Percentiles rank a stretch among this genome's conserved stretches.
phyloP scores from a whole-genome alignment of 2,329 filamentous ascomycete species.

The Zalaria sp. region DNA sequence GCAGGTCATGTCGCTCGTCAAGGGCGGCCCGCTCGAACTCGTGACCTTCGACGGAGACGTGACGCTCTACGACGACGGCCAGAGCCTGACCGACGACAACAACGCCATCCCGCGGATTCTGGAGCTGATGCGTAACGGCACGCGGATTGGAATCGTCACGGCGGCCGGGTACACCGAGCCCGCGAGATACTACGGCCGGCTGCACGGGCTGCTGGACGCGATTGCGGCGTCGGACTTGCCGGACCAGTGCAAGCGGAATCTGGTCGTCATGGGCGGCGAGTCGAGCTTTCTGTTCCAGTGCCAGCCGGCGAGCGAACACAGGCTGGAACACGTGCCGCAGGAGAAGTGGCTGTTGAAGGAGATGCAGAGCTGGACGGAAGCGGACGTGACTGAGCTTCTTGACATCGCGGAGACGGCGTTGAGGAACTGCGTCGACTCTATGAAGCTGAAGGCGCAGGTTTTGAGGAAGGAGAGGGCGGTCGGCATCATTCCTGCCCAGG shows the following conservation, averaged over 20 bases:
- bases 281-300: constrained; percentile 90
- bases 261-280: constrained; percentile 91
- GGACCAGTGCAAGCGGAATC: constrained; percentile 54
- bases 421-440: constrained; percentile 62
- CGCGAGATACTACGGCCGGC: constrained; percentile 69
- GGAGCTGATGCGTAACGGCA: constrained; percentile 60
- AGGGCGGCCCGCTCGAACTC: constrained; percentile 57
- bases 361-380: constrained; percentile 63
- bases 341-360: constrained; percentile 61
- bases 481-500: constrained; percentile 29
- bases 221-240: constrained; percentile 53
- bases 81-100: constrained; percentile 60
- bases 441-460: constrained; percentile 66
- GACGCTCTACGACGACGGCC: constrained; percentile 75
- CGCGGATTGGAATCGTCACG: constrained; percentile 88
- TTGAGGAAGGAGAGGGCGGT: constrained; percentile 70
- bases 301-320: constrained; percentile 46
- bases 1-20: constrained; percentile 81
- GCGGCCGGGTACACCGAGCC: constrained; percentile 89
- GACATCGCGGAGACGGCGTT: constrained; percentile 80
- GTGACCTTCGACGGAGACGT: constrained; percentile 97
- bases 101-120: constrained; percentile 58
- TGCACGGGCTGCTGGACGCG: constrained; percentile 76
- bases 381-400: constrained; percentile 65
- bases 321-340: constrained; percentile 51